Percentiles rank a stretch among this genome's conserved stretches.
phyloP scores from a whole-genome alignment of 108 stramenopile genomes.

The Fistulifera pelliculosa region DNA sequence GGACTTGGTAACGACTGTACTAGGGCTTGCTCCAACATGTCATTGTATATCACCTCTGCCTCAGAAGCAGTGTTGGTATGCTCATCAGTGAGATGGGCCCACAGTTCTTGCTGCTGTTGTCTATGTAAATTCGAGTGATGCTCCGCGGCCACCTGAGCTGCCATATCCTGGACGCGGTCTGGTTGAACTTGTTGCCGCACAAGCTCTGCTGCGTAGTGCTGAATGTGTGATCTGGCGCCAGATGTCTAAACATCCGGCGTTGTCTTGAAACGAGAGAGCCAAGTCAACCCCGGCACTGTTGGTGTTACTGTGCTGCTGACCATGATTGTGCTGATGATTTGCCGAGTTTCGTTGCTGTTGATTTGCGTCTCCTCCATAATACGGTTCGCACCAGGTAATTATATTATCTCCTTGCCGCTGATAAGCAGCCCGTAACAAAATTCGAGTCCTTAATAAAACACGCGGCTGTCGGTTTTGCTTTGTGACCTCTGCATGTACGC shows the following conservation, averaged over 20 bases:
- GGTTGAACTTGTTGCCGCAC: conserved; percentile 9
- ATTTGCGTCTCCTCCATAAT: conserved; percentile 8
- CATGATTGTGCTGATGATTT: conserved; percentile 4
- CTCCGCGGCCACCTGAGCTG: conserved; percentile 32
- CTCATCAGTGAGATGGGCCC: conserved; percentile 17
- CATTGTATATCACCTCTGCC: background rate
- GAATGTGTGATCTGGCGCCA: conserved; percentile 81
- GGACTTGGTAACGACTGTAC: conserved; percentile 47
- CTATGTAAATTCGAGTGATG: conserved; percentile 31
- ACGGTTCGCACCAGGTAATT: conserved; percentile 88
- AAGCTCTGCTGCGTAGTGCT: conserved; percentile 56
- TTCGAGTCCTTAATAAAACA: conserved; percentile 68
- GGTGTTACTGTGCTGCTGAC: background rate
- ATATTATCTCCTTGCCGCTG: conserved; percentile 88
- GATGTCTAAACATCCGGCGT: conserved; percentile 80
- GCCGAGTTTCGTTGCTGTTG: background rate
- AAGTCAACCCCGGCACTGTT: conserved; percentile 60
- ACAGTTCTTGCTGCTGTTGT: conserved; percentile 33
- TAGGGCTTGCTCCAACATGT: background rate
- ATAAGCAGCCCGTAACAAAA: conserved; percentile 73
- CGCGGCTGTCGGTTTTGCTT: conserved; percentile 8
- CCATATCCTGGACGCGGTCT: conserved; percentile 24
- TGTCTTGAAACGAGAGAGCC: conserved; percentile 83
- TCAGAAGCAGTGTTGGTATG: conserved; percentile 1
- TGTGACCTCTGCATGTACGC: conserved; percentile 70